Base-by-base conservation (phyloP, 345 rosid genomes). In the Eucalyptus guilfoylei region DNA sequence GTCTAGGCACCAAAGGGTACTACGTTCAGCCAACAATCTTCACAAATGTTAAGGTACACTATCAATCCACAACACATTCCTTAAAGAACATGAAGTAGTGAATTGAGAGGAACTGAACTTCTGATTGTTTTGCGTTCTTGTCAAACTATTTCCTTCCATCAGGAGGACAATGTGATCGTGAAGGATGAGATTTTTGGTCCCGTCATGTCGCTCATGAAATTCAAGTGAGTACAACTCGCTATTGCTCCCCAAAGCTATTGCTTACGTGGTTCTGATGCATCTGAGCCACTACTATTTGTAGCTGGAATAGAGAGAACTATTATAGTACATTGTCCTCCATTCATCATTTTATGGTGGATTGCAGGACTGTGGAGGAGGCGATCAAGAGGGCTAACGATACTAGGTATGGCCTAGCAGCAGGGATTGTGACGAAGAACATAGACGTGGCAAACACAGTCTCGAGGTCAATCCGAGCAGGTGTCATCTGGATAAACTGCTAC, bases 151-250 rank as follows among this genome's bases (percentile, higher is more conserved):
- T 87, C 32, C 19, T 26, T 23, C 9, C 26, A 9, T 44, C 92
- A 97, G 98, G 98, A 94, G 45, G 95, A 95, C 49, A 96, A 96
- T 95, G 30, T 86, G 87, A 96, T 97, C 45, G 94, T 93, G n/a
- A 88, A 90, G 91, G 99, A 96, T 2, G 98, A 97, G 92, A 95
- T 97, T 42, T 97, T 97, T 30, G 99, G 98, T 48, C 97, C 99
- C 12, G 93, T 97, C 32, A 92, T 95, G 97, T 91, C 95, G 6
- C 87, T 97, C 67, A 93, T 94, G 95, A 97, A 96, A 91, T 95
- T 97, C 97, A 93, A 92, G 97, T 96, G 92, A 90, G 92, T 83
- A 40, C 5, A 40, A 40, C 28, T 11, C 7, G 2, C 21, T 52
- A 9, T 50, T 50, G 26, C 45, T 72, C 28, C 81, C 81, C 5